Evolutionary conservation across 331 rosid genomes (phyloP).

Genomic region (Erythrophleum ivorense): DNA sequence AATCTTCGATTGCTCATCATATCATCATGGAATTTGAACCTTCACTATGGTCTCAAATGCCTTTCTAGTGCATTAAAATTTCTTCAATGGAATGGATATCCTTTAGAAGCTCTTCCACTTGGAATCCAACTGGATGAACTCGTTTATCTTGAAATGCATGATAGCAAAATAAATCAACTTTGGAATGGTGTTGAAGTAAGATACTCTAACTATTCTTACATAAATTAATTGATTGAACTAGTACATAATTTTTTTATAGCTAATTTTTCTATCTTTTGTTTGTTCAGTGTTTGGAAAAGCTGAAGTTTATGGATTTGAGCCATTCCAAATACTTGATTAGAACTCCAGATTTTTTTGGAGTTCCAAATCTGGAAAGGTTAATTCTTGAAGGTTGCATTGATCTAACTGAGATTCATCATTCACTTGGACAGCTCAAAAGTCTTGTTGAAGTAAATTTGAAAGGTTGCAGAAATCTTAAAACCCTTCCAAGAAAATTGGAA

Average conservation of each 20-base stretch:
- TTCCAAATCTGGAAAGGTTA: not conserved
- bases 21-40: conserved; percentile 13
- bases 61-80: not conserved
- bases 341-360: not conserved
- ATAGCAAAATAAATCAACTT: not conserved
- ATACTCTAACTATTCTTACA: not conserved
- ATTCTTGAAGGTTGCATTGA: not conserved
- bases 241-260: no score
- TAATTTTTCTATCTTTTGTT: not conserved
- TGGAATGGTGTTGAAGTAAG: conserved; percentile 29
- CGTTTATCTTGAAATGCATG: not conserved
- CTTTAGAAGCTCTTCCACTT: not conserved
- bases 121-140: not conserved
- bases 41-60: conserved; percentile 8
- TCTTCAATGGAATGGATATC: not conserved
- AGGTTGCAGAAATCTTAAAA: not conserved
- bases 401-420: not conserved
- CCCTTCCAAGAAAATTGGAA: not conserved
- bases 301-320: not conserved
- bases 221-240: not conserved
- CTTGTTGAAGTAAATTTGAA: not conserved
- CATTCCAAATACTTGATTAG: no score
- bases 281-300: not conserved
- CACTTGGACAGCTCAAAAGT: not conserved
- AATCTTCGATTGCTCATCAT: conserved; percentile 39